Percentiles rank a stretch among this genome's conserved stretches.
These are phyloP conservation scores for Salisapilia sapeloensis DNA, from an alignment of 352 stramenopile genomes.

Conservation along the genomic window DNA sequence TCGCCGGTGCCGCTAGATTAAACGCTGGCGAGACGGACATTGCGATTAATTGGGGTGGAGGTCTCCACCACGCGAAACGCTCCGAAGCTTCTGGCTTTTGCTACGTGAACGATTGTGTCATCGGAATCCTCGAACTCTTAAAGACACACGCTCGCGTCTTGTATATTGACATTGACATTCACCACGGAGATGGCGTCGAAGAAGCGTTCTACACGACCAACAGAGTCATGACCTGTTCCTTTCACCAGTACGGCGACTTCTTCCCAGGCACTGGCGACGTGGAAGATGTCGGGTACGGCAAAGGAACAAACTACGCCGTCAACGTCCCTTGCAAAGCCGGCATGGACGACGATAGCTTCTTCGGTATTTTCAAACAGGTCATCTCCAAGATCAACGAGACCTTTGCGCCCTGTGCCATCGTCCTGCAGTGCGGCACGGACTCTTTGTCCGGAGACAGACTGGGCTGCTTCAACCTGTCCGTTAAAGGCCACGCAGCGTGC, in stretches of 20 bases:
- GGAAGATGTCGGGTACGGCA: conserved; percentile 64
- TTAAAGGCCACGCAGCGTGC: conserved; percentile 95
- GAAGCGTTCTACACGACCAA: conserved; percentile 99
- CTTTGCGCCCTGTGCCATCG: conserved; percentile 91
- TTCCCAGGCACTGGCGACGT: conserved; percentile 94
- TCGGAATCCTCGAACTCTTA: conserved; percentile 96
- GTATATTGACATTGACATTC: conserved; percentile 99
- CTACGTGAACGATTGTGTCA: conserved; percentile 99
- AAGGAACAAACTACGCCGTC: conserved; percentile 97
- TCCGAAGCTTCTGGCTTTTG: conserved; percentile 97
- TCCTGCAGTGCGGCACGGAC: conserved; percentile 97
- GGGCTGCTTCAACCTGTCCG: conserved; percentile 96
- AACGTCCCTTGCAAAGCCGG: conserved; percentile 97
- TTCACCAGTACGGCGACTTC: conserved; percentile 99
- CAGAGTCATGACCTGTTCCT: conserved; percentile 95
- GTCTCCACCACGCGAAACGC: conserved; percentile 98
- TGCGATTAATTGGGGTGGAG: conserved; percentile 98
- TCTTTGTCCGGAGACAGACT: conserved; percentile 95
- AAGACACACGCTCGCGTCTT: conserved; percentile 95
- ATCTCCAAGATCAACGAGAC: conserved; percentile 96
- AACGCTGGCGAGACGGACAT: conserved; percentile 94
- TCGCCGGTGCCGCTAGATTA: conserved; percentile 94
- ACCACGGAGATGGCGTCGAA: conserved; percentile 98
- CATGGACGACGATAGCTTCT: conserved; percentile 97
- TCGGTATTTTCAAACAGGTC: conserved; percentile 78